Percentiles rank a stretch among this genome's conserved stretches.
These are phyloP conservation scores for Malassezia psittaci DNA, from an alignment of 1,284 basidiomycete genomes.

Conservation along the genomic window DNA sequence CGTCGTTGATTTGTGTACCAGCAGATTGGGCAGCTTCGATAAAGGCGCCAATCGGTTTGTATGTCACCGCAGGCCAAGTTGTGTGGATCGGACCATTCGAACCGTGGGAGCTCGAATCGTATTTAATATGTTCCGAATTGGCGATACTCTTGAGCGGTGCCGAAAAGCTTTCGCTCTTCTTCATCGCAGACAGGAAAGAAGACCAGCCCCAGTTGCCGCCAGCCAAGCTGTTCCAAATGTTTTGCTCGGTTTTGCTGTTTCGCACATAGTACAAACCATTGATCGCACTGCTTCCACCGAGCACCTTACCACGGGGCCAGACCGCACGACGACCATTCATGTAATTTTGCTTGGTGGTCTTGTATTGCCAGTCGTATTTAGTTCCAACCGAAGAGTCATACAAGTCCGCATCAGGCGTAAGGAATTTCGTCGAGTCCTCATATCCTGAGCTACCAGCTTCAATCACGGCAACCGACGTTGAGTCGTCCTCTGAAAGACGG, in stretches of 20 bases:
- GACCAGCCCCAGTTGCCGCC: slow-evolving; percentile 28
- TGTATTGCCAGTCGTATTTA: slow-evolving; percentile 31
- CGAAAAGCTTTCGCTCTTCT: slow-evolving; percentile 26
- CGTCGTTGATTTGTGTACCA: slow-evolving; percentile 13
- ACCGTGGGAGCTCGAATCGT: slow-evolving; percentile 22
- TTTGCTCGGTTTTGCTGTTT: slow-evolving; percentile 36
- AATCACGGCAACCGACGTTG: slow-evolving; percentile 57
- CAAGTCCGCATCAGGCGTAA: slow-evolving; percentile 20
- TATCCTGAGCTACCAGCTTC: slow-evolving; percentile 52
- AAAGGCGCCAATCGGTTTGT: slow-evolving; percentile 27
- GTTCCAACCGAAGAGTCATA: slow-evolving; percentile 24
- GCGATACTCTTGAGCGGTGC: slow-evolving; percentile 15
- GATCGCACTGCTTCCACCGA: slow-evolving; percentile 52
- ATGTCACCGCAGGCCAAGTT: slow-evolving; percentile 27
- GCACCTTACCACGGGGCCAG: slow-evolving; percentile 49
- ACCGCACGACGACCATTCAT: slow-evolving; percentile 21
- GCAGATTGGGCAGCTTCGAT: slow-evolving; percentile 21
- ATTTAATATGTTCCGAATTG: slow-evolving; percentile 17
- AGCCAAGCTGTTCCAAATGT: slow-evolving; percentile 27
- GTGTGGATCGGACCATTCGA: slow-evolving; percentile 25
- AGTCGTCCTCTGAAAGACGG: slow-evolving; percentile 61
- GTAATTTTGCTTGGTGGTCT: slow-evolving; percentile 16
- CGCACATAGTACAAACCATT: slow-evolving; percentile 48
- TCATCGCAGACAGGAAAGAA: slow-evolving; percentile 23
- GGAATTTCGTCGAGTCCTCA: slow-evolving; percentile 17